Conservation (phyloP, 345 rosid genomes). For the Rhodomyrtus tomentosa region DNA sequence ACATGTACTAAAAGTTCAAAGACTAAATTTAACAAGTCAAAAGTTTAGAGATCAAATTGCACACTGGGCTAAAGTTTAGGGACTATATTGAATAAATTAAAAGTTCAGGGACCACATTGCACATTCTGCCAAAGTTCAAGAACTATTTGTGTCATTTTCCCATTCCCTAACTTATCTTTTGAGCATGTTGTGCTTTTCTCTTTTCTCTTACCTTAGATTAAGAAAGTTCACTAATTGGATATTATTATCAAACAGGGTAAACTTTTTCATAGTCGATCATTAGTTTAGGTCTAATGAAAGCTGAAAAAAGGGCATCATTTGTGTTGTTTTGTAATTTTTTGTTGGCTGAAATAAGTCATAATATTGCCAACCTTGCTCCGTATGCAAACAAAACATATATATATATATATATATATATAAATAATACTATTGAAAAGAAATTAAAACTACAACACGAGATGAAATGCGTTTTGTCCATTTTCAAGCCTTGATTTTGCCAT, state of each 20-base stretch:
- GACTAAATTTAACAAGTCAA: no score
- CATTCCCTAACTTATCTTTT: neutral
- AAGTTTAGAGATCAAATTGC: no score
- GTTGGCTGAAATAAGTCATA: neutral
- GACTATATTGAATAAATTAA: no score
- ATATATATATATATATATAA: no score
- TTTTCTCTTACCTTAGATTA: neutral
- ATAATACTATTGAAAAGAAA: neutral
- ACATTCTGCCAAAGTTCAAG: no score
- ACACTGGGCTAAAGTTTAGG: no score
- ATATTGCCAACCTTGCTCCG: neutral
- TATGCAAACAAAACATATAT: neutral
- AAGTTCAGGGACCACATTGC: no score
- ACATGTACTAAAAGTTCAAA: no score
- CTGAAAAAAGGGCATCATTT: neutral
- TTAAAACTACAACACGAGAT: neutral
- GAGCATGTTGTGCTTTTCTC: neutral
- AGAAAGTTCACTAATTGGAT: neutral
- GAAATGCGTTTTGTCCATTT: neutral
- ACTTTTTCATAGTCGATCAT: neutral
- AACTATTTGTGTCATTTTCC: no score
- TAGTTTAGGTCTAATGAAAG: neutral
- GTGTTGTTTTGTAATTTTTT: neutral
- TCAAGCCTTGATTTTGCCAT: no score
- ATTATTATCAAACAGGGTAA: neutral